These are phyloP conservation scores for Prillingera fragicola DNA, from an alignment of 1,284 basidiomycete genomes.

Conservation along the genomic window DNA sequence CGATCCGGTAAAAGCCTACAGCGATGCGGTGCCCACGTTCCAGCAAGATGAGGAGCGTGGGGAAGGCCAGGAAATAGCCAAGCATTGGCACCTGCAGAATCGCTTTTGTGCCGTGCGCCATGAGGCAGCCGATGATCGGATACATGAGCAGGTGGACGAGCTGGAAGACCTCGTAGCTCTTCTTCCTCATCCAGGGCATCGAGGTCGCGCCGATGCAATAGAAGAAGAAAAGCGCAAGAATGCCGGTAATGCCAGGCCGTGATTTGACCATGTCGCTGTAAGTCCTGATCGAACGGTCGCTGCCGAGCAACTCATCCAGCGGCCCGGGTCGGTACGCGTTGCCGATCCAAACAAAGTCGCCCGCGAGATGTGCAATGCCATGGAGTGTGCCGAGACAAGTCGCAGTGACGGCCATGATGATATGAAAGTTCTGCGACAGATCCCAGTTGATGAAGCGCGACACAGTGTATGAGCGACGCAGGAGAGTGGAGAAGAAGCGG, in stretches of 20 bases:
- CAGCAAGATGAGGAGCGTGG: slow-evolving; percentile 25
- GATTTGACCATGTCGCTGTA: slow-evolving; percentile 20
- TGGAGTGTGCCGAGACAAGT: slow-evolving; percentile 24
- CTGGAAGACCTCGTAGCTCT: slow-evolving; percentile 30
- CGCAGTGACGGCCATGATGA: slow-evolving; percentile 23
- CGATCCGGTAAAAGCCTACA: slow-evolving; percentile 20
- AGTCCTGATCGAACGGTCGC: slow-evolving; percentile 3
- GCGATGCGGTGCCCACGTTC: slow-evolving; percentile 18
- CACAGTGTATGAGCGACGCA: slow-evolving; percentile 21
- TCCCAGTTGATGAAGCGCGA: slow-evolving; percentile 31
- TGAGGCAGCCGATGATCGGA: slow-evolving; percentile 27
- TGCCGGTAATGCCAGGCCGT: slow-evolving; percentile 21
- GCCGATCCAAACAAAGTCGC: slow-evolving; percentile 25
- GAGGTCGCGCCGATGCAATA: slow-evolving; percentile 18
- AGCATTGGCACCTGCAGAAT: slow-evolving; percentile 31
- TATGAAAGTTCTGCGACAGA: slow-evolving; percentile 29
- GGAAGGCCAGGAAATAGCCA: slow-evolving; percentile 34
- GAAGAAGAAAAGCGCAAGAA: slow-evolving; percentile 24
- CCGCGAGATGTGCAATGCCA: slow-evolving; percentile 27
- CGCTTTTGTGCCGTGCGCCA: slow-evolving; percentile 26
- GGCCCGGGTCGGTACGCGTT: slow-evolving; percentile 14
- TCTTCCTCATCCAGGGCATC: slow-evolving; percentile 19
- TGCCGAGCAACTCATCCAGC: slow-evolving; percentile 14
- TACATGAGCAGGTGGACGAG: slow-evolving; percentile 33
- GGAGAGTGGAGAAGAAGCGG: slow-evolving; percentile 27